These are phyloP conservation scores for Lasiosphaeriaceae sp. DNA, from an alignment of 495 filamentous ascomycete species.

Conservation along the genomic window DNA sequence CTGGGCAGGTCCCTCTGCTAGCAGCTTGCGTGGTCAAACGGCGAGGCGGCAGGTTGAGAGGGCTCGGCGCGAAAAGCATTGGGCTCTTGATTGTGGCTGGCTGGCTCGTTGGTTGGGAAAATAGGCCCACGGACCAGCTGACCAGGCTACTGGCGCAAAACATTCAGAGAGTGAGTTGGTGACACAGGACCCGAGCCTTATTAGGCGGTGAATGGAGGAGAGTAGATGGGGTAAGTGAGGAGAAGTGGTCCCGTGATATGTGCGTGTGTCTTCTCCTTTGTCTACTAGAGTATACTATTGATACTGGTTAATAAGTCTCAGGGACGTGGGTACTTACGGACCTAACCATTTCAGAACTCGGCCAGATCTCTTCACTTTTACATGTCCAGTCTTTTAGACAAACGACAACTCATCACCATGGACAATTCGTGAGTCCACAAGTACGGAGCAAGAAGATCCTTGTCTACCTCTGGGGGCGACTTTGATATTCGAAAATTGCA, in stretches of 20 bases:
- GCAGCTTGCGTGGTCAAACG: not conserved
- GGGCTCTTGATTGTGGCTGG: constrained; percentile 6
- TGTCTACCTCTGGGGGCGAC: too few relatives aligned
- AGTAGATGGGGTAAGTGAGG: not conserved
- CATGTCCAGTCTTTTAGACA: too few relatives aligned
- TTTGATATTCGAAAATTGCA: too few relatives aligned
- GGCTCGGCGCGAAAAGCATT: constrained; percentile 9
- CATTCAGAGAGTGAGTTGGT: not conserved
- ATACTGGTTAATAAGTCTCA: too few relatives aligned
- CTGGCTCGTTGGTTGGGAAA: not conserved
- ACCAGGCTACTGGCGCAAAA: not conserved
- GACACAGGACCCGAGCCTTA: not conserved
- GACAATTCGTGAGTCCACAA: too few relatives aligned
- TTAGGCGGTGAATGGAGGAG: not conserved
- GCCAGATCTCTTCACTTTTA: too few relatives aligned
- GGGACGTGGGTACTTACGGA: too few relatives aligned
- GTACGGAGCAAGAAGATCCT: too few relatives aligned
- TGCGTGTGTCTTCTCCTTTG: too few relatives aligned
- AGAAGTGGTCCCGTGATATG: not conserved
- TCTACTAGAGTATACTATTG: too few relatives aligned
- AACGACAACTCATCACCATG: too few relatives aligned
- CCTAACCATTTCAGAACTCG: too few relatives aligned
- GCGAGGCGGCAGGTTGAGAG: not conserved
- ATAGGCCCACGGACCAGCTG: not conserved
- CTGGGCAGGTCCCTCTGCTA: not conserved